A percentile compares a stretch with the other conserved stretches of the same genome.
Conservation (phyloP, 2,329 filamentous ascomycete species). For the Pyricularia sp. region DNA sequence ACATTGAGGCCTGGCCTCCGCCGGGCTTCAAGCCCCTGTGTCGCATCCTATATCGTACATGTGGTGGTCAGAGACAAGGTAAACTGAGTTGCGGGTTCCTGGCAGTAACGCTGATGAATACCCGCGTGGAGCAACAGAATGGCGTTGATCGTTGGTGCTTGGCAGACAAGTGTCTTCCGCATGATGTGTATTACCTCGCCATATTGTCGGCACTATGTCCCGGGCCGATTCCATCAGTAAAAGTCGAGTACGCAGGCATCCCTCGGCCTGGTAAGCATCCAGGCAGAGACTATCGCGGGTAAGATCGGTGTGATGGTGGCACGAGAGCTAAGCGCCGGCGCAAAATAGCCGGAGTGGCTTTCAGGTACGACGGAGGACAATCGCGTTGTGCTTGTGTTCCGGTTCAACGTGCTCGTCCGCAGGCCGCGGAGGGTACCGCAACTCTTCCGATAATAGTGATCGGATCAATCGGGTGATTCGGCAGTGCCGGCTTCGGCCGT, state of each 20-base stretch:
- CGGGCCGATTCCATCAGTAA: slow-evolving; percentile 32
- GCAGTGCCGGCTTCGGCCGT: background rate
- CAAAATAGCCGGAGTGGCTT: background rate
- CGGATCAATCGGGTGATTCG: background rate
- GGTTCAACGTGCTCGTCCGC: background rate
- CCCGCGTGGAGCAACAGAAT: background rate
- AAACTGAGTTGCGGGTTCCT: background rate
- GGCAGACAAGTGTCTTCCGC: background rate
- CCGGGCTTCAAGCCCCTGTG: slow-evolving; percentile 56
- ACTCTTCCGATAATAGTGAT: background rate
- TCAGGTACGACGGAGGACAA: background rate
- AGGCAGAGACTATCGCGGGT: background rate
- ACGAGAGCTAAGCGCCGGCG: background rate
- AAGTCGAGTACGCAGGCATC: slow-evolving; percentile 43
- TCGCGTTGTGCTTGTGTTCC: background rate
- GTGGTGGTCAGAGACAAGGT: background rate
- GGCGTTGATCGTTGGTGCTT: background rate
- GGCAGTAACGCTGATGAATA: background rate
- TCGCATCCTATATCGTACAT: slow-evolving; percentile 31
- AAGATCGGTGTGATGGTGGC: background rate
- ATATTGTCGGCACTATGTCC: slow-evolving; percentile 27
- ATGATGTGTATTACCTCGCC: slow-evolving; percentile 27
- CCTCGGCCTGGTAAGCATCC: slow-evolving; percentile 2
- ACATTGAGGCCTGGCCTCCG: slow-evolving; percentile 75
- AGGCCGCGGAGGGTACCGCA: background rate